Percentiles rank a stretch among this genome's conserved stretches.
Evolutionary conservation across 495 filamentous ascomycete genomes (phyloP).

Genomic region (Xylaria grammica): DNA sequence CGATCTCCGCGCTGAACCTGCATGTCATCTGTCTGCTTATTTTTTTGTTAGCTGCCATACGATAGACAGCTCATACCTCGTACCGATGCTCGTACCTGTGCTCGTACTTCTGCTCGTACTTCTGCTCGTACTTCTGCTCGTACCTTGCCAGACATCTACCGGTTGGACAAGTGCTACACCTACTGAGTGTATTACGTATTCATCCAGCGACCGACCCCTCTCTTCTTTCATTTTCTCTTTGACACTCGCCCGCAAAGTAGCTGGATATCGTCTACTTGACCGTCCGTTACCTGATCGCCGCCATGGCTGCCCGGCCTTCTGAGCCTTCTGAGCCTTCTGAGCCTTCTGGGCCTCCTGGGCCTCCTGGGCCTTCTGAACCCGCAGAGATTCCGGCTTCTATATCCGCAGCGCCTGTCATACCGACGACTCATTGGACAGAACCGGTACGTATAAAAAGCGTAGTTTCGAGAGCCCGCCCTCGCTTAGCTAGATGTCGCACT

Average conservation of each 20-base stretch:
- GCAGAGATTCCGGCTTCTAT: conserved; percentile 34
- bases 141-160: neutral
- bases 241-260: neutral
- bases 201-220: neutral
- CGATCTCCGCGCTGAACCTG: conserved; percentile 7
- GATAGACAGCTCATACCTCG: too few relatives aligned
- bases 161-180: conserved; percentile 2
- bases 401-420: conserved; percentile 33
- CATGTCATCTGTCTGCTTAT: conserved; percentile 15
- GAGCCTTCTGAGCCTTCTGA: conserved; percentile 4
- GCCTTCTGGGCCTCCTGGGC: neutral
- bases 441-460: conserved; percentile 16
- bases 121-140: too few relatives aligned
- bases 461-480: neutral
- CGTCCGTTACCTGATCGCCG: too few relatives aligned
- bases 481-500: conserved; percentile 1
- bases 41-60: neutral
- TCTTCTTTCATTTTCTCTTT: neutral
- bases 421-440: conserved; percentile 27
- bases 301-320: too few relatives aligned
- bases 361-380: neutral
- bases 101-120: too few relatives aligned
- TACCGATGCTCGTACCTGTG: too few relatives aligned
- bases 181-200: too few relatives aligned
- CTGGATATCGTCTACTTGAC: neutral